These are phyloP conservation scores for Tetrahymena elliotti DNA, from an alignment of 73 alveolate species.

Conservation along the genomic window DNA sequence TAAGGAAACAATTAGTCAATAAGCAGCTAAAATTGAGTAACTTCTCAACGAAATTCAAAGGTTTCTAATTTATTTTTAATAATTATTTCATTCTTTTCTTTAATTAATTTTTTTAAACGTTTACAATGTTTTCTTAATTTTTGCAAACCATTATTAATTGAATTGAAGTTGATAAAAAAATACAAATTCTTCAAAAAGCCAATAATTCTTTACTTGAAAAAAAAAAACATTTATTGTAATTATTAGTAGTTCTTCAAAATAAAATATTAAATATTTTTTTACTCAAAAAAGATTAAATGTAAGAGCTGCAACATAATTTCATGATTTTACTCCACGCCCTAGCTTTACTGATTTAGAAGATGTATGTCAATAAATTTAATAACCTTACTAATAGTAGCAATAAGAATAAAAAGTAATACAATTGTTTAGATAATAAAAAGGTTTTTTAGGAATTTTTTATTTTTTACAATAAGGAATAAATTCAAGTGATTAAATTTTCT, in stretches of 20 bases:
- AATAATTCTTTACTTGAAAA: too few species aligned
- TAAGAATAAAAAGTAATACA: not conserved
- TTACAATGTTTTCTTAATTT: too few species aligned
- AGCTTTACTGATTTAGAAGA: not conserved
- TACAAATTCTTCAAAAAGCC: too few species aligned
- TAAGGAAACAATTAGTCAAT: not conserved
- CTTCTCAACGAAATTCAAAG: not conserved
- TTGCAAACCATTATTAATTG: too few species aligned
- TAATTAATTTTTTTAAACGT: not conserved
- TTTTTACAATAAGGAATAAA: not conserved
- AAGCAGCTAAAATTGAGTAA: not conserved
- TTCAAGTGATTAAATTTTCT: not conserved
- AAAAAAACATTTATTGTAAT: too few species aligned
- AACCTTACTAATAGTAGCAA: not conserved
- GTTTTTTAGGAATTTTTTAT: not conserved
- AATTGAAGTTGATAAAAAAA: too few species aligned
- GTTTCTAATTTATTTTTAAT: not conserved
- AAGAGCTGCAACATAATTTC: not conserved
- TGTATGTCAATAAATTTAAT: not conserved
- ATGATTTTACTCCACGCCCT: not conserved
- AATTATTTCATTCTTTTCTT: not conserved
- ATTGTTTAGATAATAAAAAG: not conserved
- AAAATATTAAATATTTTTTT: not conserved
- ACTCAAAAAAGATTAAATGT: not conserved
- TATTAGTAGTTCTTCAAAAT: too few species aligned